Evolutionary conservation across 108 stramenopile genomes (phyloP).

Genomic region (Epipyxis sp.): DNA sequence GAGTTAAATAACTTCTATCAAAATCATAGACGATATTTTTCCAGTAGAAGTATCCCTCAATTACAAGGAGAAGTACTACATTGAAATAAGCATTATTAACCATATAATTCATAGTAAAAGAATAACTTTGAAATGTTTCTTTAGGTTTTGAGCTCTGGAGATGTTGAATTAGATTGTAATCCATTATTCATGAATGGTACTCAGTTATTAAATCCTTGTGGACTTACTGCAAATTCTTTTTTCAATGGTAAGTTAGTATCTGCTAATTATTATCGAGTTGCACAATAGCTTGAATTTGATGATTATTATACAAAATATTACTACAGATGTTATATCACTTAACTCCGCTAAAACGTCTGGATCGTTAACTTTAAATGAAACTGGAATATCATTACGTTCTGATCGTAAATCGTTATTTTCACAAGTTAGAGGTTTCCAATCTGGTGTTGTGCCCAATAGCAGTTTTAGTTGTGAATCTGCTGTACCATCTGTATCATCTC

Average conservation of each 20-base stretch:
- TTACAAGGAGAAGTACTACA: constrained; percentile 50
- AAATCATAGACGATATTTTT: constrained; percentile 25
- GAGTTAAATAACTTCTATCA: constrained; percentile 28
- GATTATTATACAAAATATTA: not conserved
- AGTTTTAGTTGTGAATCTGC: not conserved
- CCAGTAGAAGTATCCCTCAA: constrained; percentile 40
- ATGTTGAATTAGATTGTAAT: constrained; percentile 21
- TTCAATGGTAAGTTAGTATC: constrained; percentile 18
- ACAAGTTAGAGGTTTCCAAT: constrained; percentile 72
- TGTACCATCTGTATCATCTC: not conserved
- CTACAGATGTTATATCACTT: constrained; percentile 28
- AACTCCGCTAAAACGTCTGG: constrained; percentile 34
- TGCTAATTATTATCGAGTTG: not conserved
- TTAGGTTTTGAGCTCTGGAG: constrained; percentile 27
- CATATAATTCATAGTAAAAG: not conserved
- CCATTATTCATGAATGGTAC: constrained; percentile 38
- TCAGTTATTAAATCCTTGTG: constrained; percentile 29
- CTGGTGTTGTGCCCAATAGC: not conserved
- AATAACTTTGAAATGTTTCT: constrained; percentile 12
- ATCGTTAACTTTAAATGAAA: constrained; percentile 71
- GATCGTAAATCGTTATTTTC: constrained; percentile 74
- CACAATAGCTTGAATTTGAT: not conserved
- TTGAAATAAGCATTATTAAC: not conserved
- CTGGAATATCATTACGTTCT: constrained; percentile 86
- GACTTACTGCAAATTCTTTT: not conserved